These are phyloP conservation scores for Plenodomus tracheiphilus DNA, from an alignment of 2,329 filamentous ascomycete species.

Conservation along the genomic window DNA sequence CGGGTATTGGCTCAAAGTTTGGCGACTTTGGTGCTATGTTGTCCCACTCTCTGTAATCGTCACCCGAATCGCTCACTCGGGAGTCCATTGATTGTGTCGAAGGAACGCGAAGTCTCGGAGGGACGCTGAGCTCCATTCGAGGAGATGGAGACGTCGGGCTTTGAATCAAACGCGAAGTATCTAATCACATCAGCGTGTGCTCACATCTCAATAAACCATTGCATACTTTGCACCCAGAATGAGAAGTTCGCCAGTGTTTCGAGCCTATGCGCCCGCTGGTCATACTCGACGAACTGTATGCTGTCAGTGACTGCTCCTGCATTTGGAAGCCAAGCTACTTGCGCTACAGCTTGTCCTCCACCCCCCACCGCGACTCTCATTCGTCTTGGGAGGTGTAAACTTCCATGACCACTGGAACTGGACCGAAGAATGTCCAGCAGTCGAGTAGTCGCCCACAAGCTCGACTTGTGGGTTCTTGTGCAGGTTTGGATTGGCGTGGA, in stretches of 20 bases:
- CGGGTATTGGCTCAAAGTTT: constrained; percentile 52
- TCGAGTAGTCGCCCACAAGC: constrained; percentile 88
- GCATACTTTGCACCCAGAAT: constrained; percentile 86
- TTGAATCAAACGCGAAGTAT: constrained; percentile 43
- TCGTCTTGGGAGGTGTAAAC: constrained; percentile 85
- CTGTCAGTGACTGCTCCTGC: constrained; percentile 19
- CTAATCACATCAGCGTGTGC: constrained; percentile 13
- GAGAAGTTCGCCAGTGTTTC: constrained; percentile 90
- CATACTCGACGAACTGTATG: constrained; percentile 90
- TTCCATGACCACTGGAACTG: constrained; percentile 96
- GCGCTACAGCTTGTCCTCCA: constrained; percentile 96
- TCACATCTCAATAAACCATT: neutral
- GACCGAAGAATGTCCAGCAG: constrained; percentile 78
- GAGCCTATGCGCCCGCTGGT: constrained; percentile 85
- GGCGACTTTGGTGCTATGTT: constrained; percentile 51
- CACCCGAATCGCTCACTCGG: constrained; percentile 72
- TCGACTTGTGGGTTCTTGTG: constrained; percentile 97
- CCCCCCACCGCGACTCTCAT: constrained; percentile 82
- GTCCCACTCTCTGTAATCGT: constrained; percentile 47
- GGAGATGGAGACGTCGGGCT: constrained; percentile 61
- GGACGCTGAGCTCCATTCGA: constrained; percentile 71
- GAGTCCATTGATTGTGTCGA: constrained; percentile 87
- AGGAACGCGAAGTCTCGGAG: constrained; percentile 78
- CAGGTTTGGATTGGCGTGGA: constrained; percentile 94
- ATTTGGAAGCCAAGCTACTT: constrained; percentile 35